These are phyloP conservation scores for Meyerozyma elateridarum DNA, from an alignment of 1,139 yeast species.

Conservation along the genomic window DNA sequence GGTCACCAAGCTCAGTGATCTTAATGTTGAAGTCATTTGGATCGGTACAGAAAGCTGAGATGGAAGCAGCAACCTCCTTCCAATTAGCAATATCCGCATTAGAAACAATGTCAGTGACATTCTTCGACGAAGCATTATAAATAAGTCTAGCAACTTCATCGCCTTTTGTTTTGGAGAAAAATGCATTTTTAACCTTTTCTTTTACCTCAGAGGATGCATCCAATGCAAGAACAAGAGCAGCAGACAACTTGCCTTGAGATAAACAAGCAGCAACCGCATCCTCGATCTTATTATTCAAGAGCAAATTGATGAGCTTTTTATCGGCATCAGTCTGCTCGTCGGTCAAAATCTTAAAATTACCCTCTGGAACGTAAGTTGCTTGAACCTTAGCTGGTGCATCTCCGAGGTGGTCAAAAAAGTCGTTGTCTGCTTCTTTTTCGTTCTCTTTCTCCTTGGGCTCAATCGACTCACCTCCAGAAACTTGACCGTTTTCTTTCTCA, in stretches of 20 bases:
- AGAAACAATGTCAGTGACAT: constrained; percentile 68
- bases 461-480: constrained; percentile 13
- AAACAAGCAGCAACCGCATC: constrained; percentile 69
- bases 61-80: constrained; percentile 74
- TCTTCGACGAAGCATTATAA: constrained; percentile 55
- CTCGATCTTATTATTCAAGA: constrained; percentile 60
- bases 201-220: constrained; percentile 61
- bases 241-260: constrained; percentile 58
- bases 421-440: constrained; percentile 13
- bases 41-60: constrained; percentile 53
- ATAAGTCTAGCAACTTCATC: constrained; percentile 67
- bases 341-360: constrained; percentile 36
- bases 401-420: constrained; percentile 44
- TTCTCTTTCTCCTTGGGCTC: constrained; percentile 22
- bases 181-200: constrained; percentile 65
- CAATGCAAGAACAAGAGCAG: constrained; percentile 79
- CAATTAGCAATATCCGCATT: constrained; percentile 77
- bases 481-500: constrained; percentile 9
- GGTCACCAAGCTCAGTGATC: constrained; percentile 71
- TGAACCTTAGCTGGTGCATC: constrained; percentile 18
- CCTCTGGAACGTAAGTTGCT: constrained; percentile 35
- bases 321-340: constrained; percentile 24
- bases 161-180: constrained; percentile 54
- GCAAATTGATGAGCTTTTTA: constrained; percentile 47
- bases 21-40: constrained; percentile 47